Base-by-base conservation (phyloP, 305 asterid genomes). In the Fraxinus ornus region DNA sequence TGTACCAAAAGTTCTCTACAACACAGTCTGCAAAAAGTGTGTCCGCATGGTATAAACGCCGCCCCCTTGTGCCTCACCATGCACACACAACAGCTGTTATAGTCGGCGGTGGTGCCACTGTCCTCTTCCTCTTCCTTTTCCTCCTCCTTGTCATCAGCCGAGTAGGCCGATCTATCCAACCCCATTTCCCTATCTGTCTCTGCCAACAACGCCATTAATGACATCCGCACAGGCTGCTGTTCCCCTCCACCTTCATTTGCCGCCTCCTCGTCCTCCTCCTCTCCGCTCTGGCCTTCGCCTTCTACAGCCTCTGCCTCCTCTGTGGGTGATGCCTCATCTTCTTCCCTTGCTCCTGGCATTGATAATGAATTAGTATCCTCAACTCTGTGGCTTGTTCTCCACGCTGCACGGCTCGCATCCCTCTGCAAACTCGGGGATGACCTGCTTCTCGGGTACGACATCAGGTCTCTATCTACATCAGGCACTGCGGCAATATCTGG, bases 191-290 rank as follows among this genome's bases (percentile, higher is more conserved):
- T 72, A 36, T 90, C 97, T 26, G 84, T 90, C 87, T 91, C 94
- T 66, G 92, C 95, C 88, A 91, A 79, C 76, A 93, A 81, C 15
- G 95, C 85, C 95, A 93, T 93, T 81, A 93, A 76, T 49, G 97
- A 93, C 88, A 84, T 90, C 75, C 97, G 86, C 80, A 22, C 91
- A 28, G 90, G 91, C 83, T 83, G 86, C 83, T 83, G 75, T 6
- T 33, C 78, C 36, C 73, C 86, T 30, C 7, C 84, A 13, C 36
- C 82, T 3, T 32, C 79, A 47, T 82, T 77, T 37, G 57, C 90
- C 39, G 79, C 80, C 79, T 84, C 85, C 13, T 8, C 49, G 44
- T 7, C 44, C 15, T 19, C 83, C 12, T 10, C 81, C 76, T 75
- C 90, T 75, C 64, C 85, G 4, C 41, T 55, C 9, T 13, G 83